Base-by-base conservation (phyloP, 441 rosid species). In the Iberis amara region DNA sequence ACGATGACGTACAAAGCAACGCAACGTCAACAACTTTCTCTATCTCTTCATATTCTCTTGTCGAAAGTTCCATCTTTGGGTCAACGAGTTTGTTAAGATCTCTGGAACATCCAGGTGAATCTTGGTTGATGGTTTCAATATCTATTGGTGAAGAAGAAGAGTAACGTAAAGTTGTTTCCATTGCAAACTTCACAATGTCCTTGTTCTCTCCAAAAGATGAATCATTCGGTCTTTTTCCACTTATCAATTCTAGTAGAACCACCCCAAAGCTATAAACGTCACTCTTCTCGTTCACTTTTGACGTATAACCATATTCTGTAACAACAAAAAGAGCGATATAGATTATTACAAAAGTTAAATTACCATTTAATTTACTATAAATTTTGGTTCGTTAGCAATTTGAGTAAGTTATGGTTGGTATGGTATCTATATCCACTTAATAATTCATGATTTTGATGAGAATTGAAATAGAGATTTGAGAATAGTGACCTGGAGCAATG, bases 231-330 rank as follows among this genome's bases (percentile, higher is more conserved):
- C 81, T 75, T 64, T 79, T 83, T 0, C 92, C 84, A 0, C 73
- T 79, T 2, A 83, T 67, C 52, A 83, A 4, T 40, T 86, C 92
- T 36, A 86, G 59, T 11, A 86, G 50, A 47, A 83, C 68, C 0
- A 83, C 77, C 0, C 91, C 89, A 0, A 74, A 81, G 11, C 85
- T 83, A 24, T 86, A 86, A 13, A 81, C 89, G 24, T 86, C 92
- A 11, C 89, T 83, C 68, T 86, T 86, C 64, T 83, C 83, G 0
- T 72, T 76, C 13, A 77, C 89, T 39, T 73, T 81, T 2, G 67
- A 18, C 0, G 89, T 75, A 69, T 81, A 86, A 0, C 62, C 92
- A 47, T 78, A 81, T 47, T 83, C 87, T 86, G 71, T 31, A 45
- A 62, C 8, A 6, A 30, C 33, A n/a, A 30, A 30, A 30, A 5